Evolutionary conservation across 164 flowering plant genomes (phyloP).

Genomic region (Litsea cubeba): DNA sequence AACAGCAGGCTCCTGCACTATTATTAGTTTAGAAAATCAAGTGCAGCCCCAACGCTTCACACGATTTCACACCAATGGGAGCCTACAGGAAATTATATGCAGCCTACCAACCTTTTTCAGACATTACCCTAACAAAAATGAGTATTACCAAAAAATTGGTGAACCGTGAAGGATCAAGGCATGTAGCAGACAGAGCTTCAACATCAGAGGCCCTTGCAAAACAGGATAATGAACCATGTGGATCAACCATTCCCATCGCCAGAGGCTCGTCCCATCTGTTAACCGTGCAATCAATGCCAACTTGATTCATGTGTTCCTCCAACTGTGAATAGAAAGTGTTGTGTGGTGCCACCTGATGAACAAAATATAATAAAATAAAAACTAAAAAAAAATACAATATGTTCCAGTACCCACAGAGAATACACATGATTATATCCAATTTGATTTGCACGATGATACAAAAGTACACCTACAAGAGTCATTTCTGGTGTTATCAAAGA

Average conservation of each 20-base stretch:
- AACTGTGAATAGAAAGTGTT: constrained; percentile 84
- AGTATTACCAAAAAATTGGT: constrained; percentile 73
- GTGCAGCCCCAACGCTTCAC: too few relatives aligned
- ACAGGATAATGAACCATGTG: constrained; percentile 94
- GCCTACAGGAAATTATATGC: too few relatives aligned
- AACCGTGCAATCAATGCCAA: constrained; percentile 59
- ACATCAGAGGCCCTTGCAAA: constrained; percentile 92
- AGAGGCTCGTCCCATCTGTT: constrained; percentile 90
- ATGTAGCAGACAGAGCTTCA: constrained; percentile 80
- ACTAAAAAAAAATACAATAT: neutral
- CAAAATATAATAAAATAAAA: neutral
- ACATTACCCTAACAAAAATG: neutral
- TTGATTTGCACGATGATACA: too few relatives aligned
- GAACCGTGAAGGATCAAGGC: constrained; percentile 77
- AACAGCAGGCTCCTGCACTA: too few relatives aligned
- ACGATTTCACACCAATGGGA: too few relatives aligned
- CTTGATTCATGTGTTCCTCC: constrained; percentile 84
- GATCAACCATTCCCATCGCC: constrained; percentile 82
- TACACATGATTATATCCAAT: too few relatives aligned
- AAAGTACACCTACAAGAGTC: too few relatives aligned
- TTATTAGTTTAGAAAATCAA: too few relatives aligned
- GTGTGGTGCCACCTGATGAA: constrained; percentile 82
- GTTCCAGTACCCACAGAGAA: too few relatives aligned
- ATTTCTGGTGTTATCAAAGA: too few relatives aligned
- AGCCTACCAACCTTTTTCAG: too few relatives aligned